Evolutionary conservation across 2,329 filamentous ascomycete genomes (phyloP), one percentile per base, ranked within the genome.

Genomic region (Lasiodiplodia gonubiensis): DNA sequence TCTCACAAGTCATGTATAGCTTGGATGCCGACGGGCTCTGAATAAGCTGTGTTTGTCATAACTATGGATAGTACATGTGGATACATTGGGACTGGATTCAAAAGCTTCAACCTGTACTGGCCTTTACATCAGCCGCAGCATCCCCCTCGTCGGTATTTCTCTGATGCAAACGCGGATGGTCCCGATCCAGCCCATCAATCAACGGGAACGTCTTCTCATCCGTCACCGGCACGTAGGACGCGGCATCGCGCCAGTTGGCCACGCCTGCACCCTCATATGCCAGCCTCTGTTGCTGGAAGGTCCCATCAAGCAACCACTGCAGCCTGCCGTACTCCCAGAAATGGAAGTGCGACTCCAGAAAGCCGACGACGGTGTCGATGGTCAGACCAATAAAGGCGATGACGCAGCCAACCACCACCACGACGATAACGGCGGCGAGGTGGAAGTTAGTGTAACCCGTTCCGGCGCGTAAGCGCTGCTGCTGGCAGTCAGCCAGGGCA

Each of bases 261-360:
- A 39, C 53, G 10, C 53, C 53, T 8, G n/a, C 53, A 8, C 33
- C 53, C 21, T 55, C 53, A n/a, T 55, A 55, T 6, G 35, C 27
- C 33, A 55, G 14, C 21, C 53, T 23, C 53, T 55, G 53, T n/a
- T 55, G 53, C 33, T 55, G 53, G 16, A 55, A 55, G 10, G 53
- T 4, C 23, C 53, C 53, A n/a, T 37, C 53, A 33, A 55, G 7
- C 52, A 54, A 35, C 52, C 52, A 54, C 30, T 54, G 52, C 52
- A 54, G 16, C 18, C 52, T 35, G 6, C 27, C 27, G 18, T 54
- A 54, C 52, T 54, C 52, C 27, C 52, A 35, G 11, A 54, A 10
- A 0, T n/a, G 14, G 4, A 35, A 54, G 3, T 16, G 14, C 52
- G 27, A 16, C 52, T 54, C 27, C 27, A 35, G 0, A 27, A n/a